These are phyloP conservation scores for Symbiotaphrina buchneri DNA, from an alignment of 495 filamentous ascomycete species.

Conservation along the genomic window DNA sequence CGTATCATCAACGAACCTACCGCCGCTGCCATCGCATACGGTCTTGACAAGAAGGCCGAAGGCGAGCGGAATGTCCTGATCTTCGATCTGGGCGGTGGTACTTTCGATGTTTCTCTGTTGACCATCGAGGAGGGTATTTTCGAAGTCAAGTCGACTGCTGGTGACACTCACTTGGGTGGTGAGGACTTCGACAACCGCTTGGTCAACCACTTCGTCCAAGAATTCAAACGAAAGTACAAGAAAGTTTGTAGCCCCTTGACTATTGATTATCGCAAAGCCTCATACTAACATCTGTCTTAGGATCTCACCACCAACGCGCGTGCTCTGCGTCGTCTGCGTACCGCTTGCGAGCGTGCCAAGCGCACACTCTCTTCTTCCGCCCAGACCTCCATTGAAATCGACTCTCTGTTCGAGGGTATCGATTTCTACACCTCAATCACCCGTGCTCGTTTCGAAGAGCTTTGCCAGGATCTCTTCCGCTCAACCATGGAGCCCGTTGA, in stretches of 20 bases:
- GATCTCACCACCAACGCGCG: constrained; percentile 77
- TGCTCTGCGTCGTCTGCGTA: constrained; percentile 91
- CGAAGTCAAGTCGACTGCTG: constrained; percentile 95
- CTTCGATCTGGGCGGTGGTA: constrained; percentile 98
- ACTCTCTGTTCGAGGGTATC: constrained; percentile 92
- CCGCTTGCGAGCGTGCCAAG: constrained; percentile 99
- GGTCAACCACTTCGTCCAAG: constrained; percentile 84
- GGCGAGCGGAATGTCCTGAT: constrained; percentile 98
- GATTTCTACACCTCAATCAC: constrained; percentile 99
- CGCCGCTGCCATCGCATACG: constrained; percentile 91
- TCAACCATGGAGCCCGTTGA: constrained; percentile 95
- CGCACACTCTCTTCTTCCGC: constrained; percentile 91
- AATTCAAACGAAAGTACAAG: constrained; percentile 84
- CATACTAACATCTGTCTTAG: no score
- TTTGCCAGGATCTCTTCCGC: constrained; percentile 92
- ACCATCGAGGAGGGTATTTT: constrained; percentile 99
- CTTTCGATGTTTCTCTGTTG: constrained; percentile 97
- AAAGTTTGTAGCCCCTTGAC: no score
- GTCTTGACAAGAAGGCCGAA: constrained; percentile 87
- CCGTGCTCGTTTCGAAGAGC: constrained; percentile 97
- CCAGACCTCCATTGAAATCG: constrained; percentile 96
- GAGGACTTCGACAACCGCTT: constrained; percentile 98
- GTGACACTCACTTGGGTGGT: constrained; percentile 97
- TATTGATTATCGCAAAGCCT: constrained; percentile 9
- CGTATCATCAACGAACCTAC: constrained; percentile 99